Evolutionary conservation across 208 protist species (phyloP).

Genomic region (Perkinsela sp.): DNA sequence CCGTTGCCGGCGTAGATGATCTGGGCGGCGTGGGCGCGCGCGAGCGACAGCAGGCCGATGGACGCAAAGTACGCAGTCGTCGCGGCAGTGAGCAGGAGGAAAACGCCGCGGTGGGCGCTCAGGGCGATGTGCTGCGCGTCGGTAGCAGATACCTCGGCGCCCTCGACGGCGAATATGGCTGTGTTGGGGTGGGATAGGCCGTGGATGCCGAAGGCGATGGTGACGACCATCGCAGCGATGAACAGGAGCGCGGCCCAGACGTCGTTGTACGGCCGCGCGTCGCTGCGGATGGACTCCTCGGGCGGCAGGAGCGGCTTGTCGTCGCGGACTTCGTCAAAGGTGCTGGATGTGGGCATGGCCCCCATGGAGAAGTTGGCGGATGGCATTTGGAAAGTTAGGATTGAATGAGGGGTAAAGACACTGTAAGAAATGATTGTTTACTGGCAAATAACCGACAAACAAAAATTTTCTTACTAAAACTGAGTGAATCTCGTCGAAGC

Average conservation of each 20-base stretch:
- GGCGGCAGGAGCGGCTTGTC: not conserved
- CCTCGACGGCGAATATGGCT: not conserved
- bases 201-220: slow-evolving; percentile 4
- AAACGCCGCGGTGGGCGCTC: not conserved
- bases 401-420: too few species aligned
- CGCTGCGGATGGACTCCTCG: not conserved
- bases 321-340: not conserved
- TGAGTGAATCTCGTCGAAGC: too few species aligned
- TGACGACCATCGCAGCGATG: slow-evolving; percentile 1
- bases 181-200: too few species aligned
- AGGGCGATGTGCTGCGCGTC: not conserved
- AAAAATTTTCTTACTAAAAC: too few species aligned
- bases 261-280: slow-evolving; percentile 8
- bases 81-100: not conserved
- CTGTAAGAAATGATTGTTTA: too few species aligned
- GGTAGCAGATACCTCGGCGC: not conserved
- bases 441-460: too few species aligned
- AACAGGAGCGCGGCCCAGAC: slow-evolving; percentile 33
- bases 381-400: too few species aligned
- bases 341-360: too few species aligned
- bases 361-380: too few species aligned
- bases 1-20: slow-evolving; percentile 5
- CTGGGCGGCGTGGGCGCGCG: not conserved
- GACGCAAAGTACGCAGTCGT: not conserved
- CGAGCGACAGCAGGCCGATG: not conserved